These are phyloP conservation scores for Paraurostyla sp. DNA, from an alignment of 73 alveolate genomes.

Conservation along the genomic window DNA sequence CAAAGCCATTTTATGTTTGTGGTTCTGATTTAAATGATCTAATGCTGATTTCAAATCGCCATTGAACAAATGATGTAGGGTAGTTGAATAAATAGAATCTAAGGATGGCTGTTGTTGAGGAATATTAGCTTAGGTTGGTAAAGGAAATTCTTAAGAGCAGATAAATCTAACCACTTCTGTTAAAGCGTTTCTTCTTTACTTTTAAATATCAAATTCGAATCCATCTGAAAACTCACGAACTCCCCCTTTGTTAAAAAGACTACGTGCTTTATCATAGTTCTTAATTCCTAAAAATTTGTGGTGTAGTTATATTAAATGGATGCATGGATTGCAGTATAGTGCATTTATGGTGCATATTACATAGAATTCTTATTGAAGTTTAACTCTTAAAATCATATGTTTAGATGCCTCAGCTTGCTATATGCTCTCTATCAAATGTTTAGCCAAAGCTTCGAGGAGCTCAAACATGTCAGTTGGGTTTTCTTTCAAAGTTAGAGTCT, in stretches of 20 bases:
- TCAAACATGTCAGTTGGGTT: slow-evolving; percentile 16
- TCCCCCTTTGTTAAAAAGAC: neutral
- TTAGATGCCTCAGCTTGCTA: neutral
- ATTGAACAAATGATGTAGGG: slow-evolving; percentile 36
- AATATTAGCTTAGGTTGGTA: neutral
- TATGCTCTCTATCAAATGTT: neutral
- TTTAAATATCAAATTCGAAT: neutral
- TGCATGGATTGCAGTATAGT: slow-evolving; percentile 42
- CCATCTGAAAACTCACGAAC: neutral
- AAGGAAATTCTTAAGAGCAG: slow-evolving; percentile 16
- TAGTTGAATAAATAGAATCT: neutral
- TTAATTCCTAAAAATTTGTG: neutral
- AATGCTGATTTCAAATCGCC: slow-evolving; percentile 42
- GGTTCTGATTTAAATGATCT: neutral
- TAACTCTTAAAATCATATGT: neutral
- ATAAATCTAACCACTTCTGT: slow-evolving; percentile 51
- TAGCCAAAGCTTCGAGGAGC: slow-evolving; percentile 16
- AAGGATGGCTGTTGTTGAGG: neutral
- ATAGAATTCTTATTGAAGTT: slow-evolving; percentile 41
- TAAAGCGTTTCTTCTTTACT: slow-evolving; percentile 58
- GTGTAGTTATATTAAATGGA: slow-evolving; percentile 31
- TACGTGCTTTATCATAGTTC: slow-evolving; percentile 23
- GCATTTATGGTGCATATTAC: slow-evolving; percentile 46
- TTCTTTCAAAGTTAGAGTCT: neutral
- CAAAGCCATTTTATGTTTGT: slow-evolving; percentile 47